Percentiles rank a stretch among this genome's conserved stretches.
Conservation (phyloP, 129 eudicot species). For the Tagetes patula region DNA sequence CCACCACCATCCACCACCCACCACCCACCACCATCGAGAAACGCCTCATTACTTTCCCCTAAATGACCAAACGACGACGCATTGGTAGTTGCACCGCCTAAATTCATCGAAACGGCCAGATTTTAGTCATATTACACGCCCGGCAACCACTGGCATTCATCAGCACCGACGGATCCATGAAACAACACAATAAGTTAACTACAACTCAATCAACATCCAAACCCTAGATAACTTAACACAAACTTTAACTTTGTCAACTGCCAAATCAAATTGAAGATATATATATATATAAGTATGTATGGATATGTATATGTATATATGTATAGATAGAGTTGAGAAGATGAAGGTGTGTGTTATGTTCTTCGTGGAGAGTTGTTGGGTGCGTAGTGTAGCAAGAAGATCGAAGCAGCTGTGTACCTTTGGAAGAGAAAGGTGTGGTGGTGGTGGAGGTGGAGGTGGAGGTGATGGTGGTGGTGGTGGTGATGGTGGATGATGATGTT, state of each 20-base stretch:
- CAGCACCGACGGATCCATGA: slow-evolving; percentile 67
- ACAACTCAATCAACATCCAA: slow-evolving; percentile 19
- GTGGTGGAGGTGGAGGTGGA: no score
- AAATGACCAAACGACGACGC: slow-evolving; percentile 37
- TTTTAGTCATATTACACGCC: slow-evolving; percentile 63
- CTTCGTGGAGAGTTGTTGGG: slow-evolving; percentile 44
- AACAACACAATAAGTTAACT: slow-evolving; percentile 18
- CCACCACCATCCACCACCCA: no score
- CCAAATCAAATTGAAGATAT: slow-evolving; percentile 23
- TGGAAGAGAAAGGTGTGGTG: no score
- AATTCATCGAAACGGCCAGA: slow-evolving; percentile 81
- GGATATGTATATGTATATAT: slow-evolving; percentile 10
- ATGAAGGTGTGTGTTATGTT: slow-evolving; percentile 38
- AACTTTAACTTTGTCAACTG: neutral
- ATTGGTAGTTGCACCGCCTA: slow-evolving; percentile 25
- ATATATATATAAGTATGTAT: neutral
- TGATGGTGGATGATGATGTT: no score
- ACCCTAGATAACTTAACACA: slow-evolving; percentile 18
- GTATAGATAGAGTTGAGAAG: slow-evolving; percentile 22
- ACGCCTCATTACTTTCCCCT: slow-evolving; percentile 31
- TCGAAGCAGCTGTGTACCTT: slow-evolving; percentile 23
- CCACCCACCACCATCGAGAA: neutral
- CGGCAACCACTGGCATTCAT: slow-evolving; percentile 49
- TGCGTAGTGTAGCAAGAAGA: slow-evolving; percentile 35
- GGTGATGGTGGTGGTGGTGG: no score